These are phyloP conservation scores for Candida sanyaensis DNA, from an alignment of 1,139 yeast species.

Conservation along the genomic window DNA sequence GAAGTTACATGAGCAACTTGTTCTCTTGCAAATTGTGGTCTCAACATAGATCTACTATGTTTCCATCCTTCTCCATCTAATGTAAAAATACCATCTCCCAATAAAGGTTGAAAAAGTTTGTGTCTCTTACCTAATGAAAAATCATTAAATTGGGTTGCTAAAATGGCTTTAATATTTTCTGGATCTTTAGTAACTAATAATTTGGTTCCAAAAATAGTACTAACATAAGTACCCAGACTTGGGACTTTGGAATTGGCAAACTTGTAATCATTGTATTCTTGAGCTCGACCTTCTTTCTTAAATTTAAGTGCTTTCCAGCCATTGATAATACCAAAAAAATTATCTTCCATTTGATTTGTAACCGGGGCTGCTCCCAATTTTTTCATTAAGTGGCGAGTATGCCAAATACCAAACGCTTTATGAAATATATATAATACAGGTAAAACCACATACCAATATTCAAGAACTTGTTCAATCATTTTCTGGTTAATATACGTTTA, in stretches of 20 bases:
- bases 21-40: constrained; percentile 57
- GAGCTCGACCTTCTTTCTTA: constrained; percentile 15
- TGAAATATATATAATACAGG: not conserved
- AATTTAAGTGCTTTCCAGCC: constrained; percentile 14
- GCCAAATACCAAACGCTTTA: not conserved
- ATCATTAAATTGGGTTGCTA: constrained; percentile 47
- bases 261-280: constrained; percentile 11
- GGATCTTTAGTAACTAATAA: constrained; percentile 24
- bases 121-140: constrained; percentile 50
- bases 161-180: constrained; percentile 35
- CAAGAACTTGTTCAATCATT: constrained; percentile 1
- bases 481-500: not conserved
- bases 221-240: not conserved
- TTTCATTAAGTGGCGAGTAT: constrained; percentile 8
- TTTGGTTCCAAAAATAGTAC: constrained; percentile 20
- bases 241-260: not conserved
- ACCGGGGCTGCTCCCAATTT: constrained; percentile 20
- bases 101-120: constrained; percentile 37
- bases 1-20: constrained; percentile 49
- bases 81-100: constrained; percentile 60
- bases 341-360: constrained; percentile 17
- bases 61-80: constrained; percentile 58
- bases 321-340: constrained; percentile 17
- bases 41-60: constrained; percentile 52
- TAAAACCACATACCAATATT: constrained; percentile 2